A percentile compares a stretch with the other conserved stretches of the same genome.
Conservation (phyloP, 2,329 filamentous ascomycete genomes). For the Talaromyces amestolkiae region DNA sequence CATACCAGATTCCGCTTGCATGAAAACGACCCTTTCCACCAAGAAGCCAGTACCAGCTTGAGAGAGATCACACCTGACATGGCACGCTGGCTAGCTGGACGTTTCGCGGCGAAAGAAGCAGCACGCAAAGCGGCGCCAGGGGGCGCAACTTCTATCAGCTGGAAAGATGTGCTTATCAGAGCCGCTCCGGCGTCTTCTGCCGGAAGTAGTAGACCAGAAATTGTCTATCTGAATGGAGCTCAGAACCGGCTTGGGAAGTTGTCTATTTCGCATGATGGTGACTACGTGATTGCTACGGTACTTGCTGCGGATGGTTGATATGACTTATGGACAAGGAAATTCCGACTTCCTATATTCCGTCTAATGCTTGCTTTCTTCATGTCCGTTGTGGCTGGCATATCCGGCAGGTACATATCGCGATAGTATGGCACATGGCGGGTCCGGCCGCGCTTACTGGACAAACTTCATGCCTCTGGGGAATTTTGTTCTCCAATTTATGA, state of each 20-base stretch:
- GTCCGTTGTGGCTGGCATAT: background rate
- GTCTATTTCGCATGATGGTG: conserved; percentile 83
- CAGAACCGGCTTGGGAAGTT: conserved; percentile 61
- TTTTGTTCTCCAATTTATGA: background rate
- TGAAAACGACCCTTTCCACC: background rate
- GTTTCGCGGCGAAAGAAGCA: conserved; percentile 73
- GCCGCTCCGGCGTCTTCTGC: conserved; percentile 23
- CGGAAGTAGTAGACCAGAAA: conserved; percentile 35
- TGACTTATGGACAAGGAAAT: background rate
- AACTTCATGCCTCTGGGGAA: background rate
- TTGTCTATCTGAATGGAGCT: conserved; percentile 33
- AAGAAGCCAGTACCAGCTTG: background rate
- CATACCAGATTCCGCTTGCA: conserved; percentile 29
- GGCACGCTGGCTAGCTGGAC: conserved; percentile 46
- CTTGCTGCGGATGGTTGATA: conserved; percentile 30
- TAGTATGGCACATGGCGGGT: conserved; percentile 11
- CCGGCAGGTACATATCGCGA: background rate
- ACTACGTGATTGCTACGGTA: conserved; percentile 63
- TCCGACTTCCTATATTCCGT: background rate
- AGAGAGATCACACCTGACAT: conserved; percentile 31
- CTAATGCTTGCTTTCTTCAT: background rate
- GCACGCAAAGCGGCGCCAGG: conserved; percentile 65
- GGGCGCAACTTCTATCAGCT: conserved; percentile 56
- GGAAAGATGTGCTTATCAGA: conserved; percentile 58
- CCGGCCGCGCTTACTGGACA: conserved; percentile 8